A percentile compares a stretch with the other conserved stretches of the same genome.
Evolutionary conservation across 345 rosid genomes (phyloP).

Genomic region (Populus pruinosa): DNA sequence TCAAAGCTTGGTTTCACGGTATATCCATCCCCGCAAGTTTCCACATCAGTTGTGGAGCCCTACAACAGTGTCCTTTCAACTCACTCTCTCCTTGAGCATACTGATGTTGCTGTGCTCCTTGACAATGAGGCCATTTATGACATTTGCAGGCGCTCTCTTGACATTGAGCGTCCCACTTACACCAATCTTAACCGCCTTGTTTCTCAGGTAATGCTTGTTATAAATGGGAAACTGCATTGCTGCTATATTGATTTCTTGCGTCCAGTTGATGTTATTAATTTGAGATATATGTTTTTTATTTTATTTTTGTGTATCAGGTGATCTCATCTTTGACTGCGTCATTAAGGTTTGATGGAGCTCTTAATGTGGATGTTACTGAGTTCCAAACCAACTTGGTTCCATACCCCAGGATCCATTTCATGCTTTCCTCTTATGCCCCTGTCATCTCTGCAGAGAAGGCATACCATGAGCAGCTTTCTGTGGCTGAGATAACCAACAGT

Average conservation of each 20-base stretch:
- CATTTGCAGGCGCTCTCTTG: conserved; percentile 27
- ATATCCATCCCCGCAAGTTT: conserved; percentile 24
- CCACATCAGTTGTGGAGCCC: conserved; percentile 27
- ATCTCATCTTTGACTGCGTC: conserved; percentile 28
- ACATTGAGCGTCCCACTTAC: conserved; percentile 28
- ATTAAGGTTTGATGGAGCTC: conserved; percentile 29
- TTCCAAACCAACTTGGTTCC: conserved; percentile 30
- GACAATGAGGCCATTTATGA: conserved; percentile 28
- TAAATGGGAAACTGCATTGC: no score
- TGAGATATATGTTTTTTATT: not conserved
- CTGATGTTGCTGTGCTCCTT: conserved; percentile 20
- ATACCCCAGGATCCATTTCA: conserved; percentile 28
- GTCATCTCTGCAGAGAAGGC: conserved; percentile 27
- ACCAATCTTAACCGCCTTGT: conserved; percentile 25
- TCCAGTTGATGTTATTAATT: not conserved
- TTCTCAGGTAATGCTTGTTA: conserved; percentile 14
- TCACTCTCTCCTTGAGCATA: conserved; percentile 25
- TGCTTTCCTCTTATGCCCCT: conserved; percentile 29
- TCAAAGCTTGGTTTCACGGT: conserved; percentile 26
- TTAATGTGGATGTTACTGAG: conserved; percentile 27
- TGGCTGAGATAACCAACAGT: conserved; percentile 26
- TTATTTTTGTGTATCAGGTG: conserved; percentile 9
- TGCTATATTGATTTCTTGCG: not conserved
- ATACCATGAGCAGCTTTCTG: conserved; percentile 25
- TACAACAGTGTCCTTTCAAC: conserved; percentile 25